A percentile compares a stretch with the other conserved stretches of the same genome.
Conservation (phyloP, 108 stramenopile genomes). For the Nannochloropsis oceanica region DNA sequence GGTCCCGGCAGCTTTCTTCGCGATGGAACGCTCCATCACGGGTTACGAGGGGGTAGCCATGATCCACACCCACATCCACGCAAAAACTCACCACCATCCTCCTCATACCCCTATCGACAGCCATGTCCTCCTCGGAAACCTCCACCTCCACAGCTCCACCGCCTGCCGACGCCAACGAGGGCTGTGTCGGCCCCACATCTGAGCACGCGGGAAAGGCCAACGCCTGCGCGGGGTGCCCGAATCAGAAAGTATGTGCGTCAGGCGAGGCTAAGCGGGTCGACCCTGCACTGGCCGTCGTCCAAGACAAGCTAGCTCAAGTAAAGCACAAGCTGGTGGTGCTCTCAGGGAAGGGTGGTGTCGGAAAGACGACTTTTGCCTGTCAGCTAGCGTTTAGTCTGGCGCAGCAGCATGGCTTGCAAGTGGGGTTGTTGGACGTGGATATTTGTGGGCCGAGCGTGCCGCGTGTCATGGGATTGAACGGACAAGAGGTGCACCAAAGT, state of each 20-base stretch:
- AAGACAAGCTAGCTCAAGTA: constrained; percentile 55
- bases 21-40: too few species aligned
- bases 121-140: too few species aligned
- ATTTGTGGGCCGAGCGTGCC: constrained; percentile 94
- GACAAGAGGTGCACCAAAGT: constrained; percentile 45
- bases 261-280: constrained; percentile 48
- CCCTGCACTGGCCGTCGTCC: constrained; percentile 41
- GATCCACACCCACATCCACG: too few species aligned
- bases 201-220: constrained; percentile 74
- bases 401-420: constrained; percentile 47
- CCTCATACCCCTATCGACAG: too few species aligned
- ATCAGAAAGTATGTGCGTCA: constrained; percentile 73
- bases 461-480: constrained; percentile 54
- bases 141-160: not conserved
- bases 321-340: constrained; percentile 82
- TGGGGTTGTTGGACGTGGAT: constrained; percentile 93
- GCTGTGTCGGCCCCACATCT: constrained; percentile 78
- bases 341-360: constrained; percentile 91
- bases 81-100: too few species aligned
- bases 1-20: too few species aligned
- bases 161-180: constrained; percentile 44
- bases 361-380: constrained; percentile 82
- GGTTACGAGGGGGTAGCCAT: too few species aligned
- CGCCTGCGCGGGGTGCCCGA: constrained; percentile 93
- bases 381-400: constrained; percentile 84